phyloP scores from a whole-genome alignment of 2,329 filamentous ascomycete genomes.

The Dryadomyces quercivorus region DNA sequence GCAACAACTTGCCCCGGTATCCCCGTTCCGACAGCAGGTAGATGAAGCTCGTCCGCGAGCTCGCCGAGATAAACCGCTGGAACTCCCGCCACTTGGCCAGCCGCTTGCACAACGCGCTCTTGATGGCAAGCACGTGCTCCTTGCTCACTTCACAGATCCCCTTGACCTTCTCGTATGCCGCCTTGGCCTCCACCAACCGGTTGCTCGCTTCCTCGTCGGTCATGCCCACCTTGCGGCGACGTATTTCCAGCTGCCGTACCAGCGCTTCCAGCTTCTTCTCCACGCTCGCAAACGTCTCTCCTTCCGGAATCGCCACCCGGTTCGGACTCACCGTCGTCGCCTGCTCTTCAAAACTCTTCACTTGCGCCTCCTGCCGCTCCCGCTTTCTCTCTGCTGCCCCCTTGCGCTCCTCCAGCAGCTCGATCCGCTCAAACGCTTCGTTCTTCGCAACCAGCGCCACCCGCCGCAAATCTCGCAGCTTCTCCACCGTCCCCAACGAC shows the following conservation, averaged over 20 bases:
- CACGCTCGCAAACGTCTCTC: slow-evolving; percentile 48
- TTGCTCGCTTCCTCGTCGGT: slow-evolving; percentile 52
- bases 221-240: slow-evolving; percentile 46
- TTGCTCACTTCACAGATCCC: slow-evolving; percentile 31
- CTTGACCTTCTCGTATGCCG: slow-evolving; percentile 27
- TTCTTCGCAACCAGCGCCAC: slow-evolving; percentile 52
- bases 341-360: slow-evolving; percentile 41
- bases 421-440: slow-evolving; percentile 36
- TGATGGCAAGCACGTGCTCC: slow-evolving; percentile 29
- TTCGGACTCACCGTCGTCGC: slow-evolving; percentile 39
- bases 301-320: slow-evolving; percentile 50
- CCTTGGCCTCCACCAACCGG: slow-evolving; percentile 26
- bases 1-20: slow-evolving; percentile 69
- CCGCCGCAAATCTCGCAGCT: slow-evolving; percentile 33
- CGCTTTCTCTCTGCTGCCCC: slow-evolving; percentile 31
- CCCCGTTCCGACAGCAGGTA: slow-evolving; percentile 82
- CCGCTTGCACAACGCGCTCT: slow-evolving; percentile 54
- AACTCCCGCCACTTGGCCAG: slow-evolving; percentile 69
- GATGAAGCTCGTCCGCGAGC: slow-evolving; percentile 73
- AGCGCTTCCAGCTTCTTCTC: slow-evolving; percentile 43
- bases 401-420: slow-evolving; percentile 34
- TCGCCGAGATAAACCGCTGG: slow-evolving; percentile 72
- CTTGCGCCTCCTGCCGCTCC: slow-evolving; percentile 30
- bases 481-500: slow-evolving; percentile 38
- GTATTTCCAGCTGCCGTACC: slow-evolving; percentile 42